A percentile compares a stretch with the other conserved stretches of the same genome.
phyloP scores from a whole-genome alignment of 2,329 filamentous ascomycete genomes.

The Colletotrichum acutatum region DNA sequence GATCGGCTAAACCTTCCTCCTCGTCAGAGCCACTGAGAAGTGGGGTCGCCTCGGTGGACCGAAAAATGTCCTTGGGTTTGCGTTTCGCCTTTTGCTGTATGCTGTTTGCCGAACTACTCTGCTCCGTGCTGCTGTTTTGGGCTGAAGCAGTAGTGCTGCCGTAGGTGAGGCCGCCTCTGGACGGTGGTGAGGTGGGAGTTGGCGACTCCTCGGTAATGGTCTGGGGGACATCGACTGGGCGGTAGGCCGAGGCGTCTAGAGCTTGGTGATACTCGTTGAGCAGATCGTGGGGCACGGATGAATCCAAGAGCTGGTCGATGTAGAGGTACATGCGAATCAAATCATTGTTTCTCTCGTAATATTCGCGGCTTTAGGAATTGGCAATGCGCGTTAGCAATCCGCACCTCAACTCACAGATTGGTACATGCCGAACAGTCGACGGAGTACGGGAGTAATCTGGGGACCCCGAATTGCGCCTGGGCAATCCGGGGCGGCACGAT shows the following conservation, averaged over 20 bases:
- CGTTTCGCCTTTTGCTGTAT: conserved; percentile 71
- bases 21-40: conserved; percentile 63
- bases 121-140: conserved; percentile 35
- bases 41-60: conserved; percentile 75
- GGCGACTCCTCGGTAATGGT: conserved; percentile 79
- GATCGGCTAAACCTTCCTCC: conserved; percentile 49
- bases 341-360: conserved; percentile 91
- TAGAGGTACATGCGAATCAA: conserved; percentile 93
- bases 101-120: conserved; percentile 36
- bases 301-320: conserved; percentile 91
- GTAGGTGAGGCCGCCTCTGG: conserved; percentile 36
- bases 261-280: conserved; percentile 86
- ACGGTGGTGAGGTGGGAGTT: conserved; percentile 43
- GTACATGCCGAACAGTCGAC: background rate
- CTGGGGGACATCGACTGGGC: conserved; percentile 70
- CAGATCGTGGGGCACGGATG: conserved; percentile 89
- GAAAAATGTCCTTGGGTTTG: conserved; percentile 89
- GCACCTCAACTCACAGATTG: background rate
- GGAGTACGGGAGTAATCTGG: background rate
- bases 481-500: background rate
- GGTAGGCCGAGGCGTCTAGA: conserved; percentile 65
- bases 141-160: conserved; percentile 26
- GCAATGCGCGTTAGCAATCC: conserved; percentile 14
- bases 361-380: conserved; percentile 67
- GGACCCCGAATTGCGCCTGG: background rate